Conservation (phyloP, 805 yeast species). For the Nakazawaea populi region DNA sequence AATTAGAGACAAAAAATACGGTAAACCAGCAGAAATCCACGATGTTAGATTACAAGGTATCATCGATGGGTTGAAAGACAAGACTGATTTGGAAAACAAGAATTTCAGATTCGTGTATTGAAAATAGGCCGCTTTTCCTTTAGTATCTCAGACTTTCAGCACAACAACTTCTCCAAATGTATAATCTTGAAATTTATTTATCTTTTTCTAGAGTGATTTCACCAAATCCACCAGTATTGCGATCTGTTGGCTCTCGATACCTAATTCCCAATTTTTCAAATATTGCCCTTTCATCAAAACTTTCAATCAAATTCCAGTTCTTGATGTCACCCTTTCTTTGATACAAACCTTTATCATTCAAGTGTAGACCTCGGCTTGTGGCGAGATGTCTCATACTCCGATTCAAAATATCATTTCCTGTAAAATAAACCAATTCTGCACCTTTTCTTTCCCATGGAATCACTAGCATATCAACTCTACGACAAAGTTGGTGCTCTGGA, state of each 20-base stretch:
- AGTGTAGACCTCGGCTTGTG: slow-evolving; percentile 24
- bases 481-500: slow-evolving; percentile 27
- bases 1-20: slow-evolving; percentile 29
- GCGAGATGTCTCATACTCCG: slow-evolving; percentile 40
- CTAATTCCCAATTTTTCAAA: slow-evolving; percentile 36
- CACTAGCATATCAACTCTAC: slow-evolving; percentile 48
- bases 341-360: slow-evolving; percentile 41
- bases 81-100: slow-evolving; percentile 22
- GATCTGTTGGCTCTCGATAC: slow-evolving; percentile 27
- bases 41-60: slow-evolving; percentile 23
- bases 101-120: slow-evolving; percentile 16
- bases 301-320: slow-evolving; percentile 29
- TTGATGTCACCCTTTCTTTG: slow-evolving; percentile 4
- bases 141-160: neutral
- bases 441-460: slow-evolving; percentile 42
- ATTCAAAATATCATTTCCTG: slow-evolving; percentile 49
- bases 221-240: slow-evolving; percentile 16
- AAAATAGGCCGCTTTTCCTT: neutral
- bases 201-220: neutral
- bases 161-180: neutral
- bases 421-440: slow-evolving; percentile 44
- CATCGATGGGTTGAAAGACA: slow-evolving; percentile 25
- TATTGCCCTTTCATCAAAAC: slow-evolving; percentile 36
- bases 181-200: neutral
- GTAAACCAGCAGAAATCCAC: slow-evolving; percentile 20